These are phyloP conservation scores for Sarocladiaceae sp. DNA, from an alignment of 2,329 filamentous ascomycete species.

Conservation along the genomic window DNA sequence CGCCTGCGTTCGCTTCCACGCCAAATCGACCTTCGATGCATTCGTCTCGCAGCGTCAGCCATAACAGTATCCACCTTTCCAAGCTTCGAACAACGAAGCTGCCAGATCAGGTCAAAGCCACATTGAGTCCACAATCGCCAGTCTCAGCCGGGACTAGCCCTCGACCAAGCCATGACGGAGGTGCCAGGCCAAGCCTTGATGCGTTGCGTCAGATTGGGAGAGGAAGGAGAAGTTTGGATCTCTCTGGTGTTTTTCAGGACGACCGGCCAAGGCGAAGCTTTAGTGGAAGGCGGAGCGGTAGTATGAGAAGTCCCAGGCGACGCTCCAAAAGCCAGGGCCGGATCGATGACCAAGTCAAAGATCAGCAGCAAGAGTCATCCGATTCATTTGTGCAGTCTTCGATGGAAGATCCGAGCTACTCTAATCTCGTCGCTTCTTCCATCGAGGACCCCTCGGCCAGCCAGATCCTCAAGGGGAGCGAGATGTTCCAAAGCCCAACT, in stretches of 20 bases:
- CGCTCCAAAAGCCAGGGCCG: constrained; percentile 46
- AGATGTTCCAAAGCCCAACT: constrained; percentile 74
- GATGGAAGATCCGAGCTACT: constrained; percentile 70
- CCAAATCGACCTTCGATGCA: constrained; percentile 16
- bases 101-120: constrained; percentile 57
- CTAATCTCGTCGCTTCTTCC: constrained; percentile 64
- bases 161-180: constrained; percentile 47
- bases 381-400: constrained; percentile 68
- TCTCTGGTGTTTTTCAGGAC: constrained; percentile 38
- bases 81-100: constrained; percentile 37
- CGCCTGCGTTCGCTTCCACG: constrained; percentile 13
- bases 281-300: constrained; percentile 40
- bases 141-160: constrained; percentile 43
- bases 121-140: constrained; percentile 50
- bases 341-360: constrained; percentile 31
- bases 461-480: constrained; percentile 82
- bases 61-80: constrained; percentile 19
- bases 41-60: constrained; percentile 24
- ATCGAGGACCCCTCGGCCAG: constrained; percentile 82
- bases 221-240: constrained; percentile 46
- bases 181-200: constrained; percentile 48
- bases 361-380: constrained; percentile 42
- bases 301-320: constrained; percentile 19
- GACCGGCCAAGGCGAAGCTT: constrained; percentile 54
- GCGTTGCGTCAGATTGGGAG: constrained; percentile 38